Conservation (phyloP, 73 alveolate genomes). For the Blepharisma japonicum region DNA sequence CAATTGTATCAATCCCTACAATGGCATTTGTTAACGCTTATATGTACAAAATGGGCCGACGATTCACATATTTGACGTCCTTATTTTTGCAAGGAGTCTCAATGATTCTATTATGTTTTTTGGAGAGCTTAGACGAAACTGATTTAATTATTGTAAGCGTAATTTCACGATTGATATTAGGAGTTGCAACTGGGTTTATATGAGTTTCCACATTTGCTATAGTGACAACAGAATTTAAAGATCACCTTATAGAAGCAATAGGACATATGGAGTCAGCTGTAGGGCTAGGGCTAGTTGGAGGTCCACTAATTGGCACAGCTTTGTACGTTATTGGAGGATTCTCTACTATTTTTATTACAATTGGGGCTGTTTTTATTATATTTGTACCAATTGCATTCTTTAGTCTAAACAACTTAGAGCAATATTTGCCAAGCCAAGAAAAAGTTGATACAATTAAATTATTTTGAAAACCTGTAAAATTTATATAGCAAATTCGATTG, state of each 20-base stretch:
- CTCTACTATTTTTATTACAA: too few species aligned
- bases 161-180: background rate
- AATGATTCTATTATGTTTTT: background rate
- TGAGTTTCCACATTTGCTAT: background rate
- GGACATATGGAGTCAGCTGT: background rate
- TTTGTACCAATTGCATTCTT: too few species aligned
- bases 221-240: conserved; percentile 15
- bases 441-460: too few species aligned
- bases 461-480: background rate
- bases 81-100: background rate
- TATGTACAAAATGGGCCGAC: conserved; percentile 4
- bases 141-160: background rate
- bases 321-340: background rate
- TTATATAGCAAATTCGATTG: background rate
- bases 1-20: background rate
- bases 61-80: background rate
- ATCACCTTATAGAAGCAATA: background rate
- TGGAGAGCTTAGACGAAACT: background rate
- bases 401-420: too few species aligned
- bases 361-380: too few species aligned
- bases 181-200: background rate
- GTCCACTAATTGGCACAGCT: background rate
- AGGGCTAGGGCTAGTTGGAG: background rate
- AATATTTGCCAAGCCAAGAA: too few species aligned
- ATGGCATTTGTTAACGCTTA: background rate